phyloP scores from a whole-genome alignment of 306 rosid species.

The Pyrus pyrifolia region DNA sequence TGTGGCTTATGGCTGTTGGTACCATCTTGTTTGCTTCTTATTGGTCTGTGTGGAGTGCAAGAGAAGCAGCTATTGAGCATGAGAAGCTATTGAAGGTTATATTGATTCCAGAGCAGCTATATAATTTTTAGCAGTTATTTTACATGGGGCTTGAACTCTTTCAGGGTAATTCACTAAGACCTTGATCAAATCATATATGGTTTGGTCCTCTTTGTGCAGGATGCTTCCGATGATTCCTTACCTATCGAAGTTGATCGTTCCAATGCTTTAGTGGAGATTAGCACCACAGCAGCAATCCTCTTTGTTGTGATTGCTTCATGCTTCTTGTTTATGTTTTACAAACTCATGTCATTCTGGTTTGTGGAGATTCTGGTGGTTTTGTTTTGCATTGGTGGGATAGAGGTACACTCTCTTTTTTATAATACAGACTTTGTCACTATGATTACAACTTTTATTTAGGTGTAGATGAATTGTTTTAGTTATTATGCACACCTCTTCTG shows the following conservation, averaged over 20 bases:
- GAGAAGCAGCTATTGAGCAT: constrained; percentile 82
- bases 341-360: constrained; percentile 86
- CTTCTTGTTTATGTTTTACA: constrained; percentile 87
- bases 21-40: constrained; percentile 87
- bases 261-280: constrained; percentile 71
- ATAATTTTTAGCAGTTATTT: constrained; percentile 1
- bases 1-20: constrained; percentile 99
- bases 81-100: constrained; percentile 84
- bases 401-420: constrained; percentile 44
- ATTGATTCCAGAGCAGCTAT: constrained; percentile 14
- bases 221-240: constrained; percentile 65
- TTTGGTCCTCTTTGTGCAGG: constrained; percentile 41
- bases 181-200: constrained; percentile 8
- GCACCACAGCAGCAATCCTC: constrained; percentile 69
- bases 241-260: constrained; percentile 52
- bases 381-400: constrained; percentile 89
- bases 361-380: constrained; percentile 88
- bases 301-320: constrained; percentile 91
- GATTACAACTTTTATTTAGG: not conserved
- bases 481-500: not conserved
- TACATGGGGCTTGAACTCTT: constrained; percentile 9
- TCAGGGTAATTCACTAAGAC: constrained; percentile 2
- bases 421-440: constrained; percentile 3
- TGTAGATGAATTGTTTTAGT: not conserved
- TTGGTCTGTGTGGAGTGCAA: constrained; percentile 96